These are phyloP conservation scores for Ophiostoma sp. DNA, from an alignment of 2,329 filamentous ascomycete species.

Conservation along the genomic window DNA sequence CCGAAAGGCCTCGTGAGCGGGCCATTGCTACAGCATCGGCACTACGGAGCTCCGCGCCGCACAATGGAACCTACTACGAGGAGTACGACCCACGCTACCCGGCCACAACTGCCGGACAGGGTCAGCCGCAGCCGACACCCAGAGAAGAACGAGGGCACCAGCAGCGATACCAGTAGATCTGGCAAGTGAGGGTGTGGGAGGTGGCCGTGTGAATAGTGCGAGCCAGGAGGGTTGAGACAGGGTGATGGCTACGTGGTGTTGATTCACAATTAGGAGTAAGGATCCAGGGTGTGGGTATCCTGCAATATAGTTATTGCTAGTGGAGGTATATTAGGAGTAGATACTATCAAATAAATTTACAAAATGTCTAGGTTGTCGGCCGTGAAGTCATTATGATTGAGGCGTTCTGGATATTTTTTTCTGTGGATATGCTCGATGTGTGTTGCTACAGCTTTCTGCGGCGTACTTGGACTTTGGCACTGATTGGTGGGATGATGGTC, in stretches of 20 bases:
- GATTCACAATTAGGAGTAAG: too few relatives aligned
- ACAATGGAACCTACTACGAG: not conserved
- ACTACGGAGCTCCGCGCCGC: not conserved
- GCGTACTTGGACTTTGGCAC: conserved; percentile 33
- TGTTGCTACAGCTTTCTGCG: not conserved
- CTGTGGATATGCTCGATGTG: not conserved
- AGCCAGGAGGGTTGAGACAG: too few relatives aligned
- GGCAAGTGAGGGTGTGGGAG: not conserved
- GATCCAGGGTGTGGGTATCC: too few relatives aligned
- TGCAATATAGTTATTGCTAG: too few relatives aligned
- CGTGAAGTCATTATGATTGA: not conserved
- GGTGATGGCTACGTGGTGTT: too few relatives aligned
- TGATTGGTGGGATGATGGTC: conserved; percentile 38
- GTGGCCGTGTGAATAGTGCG: not conserved
- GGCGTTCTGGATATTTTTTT: not conserved
- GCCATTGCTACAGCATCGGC: not conserved
- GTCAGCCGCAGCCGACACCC: not conserved
- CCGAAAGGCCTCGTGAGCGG: not conserved
- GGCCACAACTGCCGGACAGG: not conserved
- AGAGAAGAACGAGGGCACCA: not conserved
- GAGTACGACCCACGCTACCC: not conserved
- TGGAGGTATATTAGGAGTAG: too few relatives aligned
- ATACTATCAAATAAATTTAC: too few relatives aligned
- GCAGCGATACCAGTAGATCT: not conserved
- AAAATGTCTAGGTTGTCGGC: not conserved